phyloP scores from a whole-genome alignment of 768 basidiomycete genomes.

The Rubroboletus pulcherrimus region DNA sequence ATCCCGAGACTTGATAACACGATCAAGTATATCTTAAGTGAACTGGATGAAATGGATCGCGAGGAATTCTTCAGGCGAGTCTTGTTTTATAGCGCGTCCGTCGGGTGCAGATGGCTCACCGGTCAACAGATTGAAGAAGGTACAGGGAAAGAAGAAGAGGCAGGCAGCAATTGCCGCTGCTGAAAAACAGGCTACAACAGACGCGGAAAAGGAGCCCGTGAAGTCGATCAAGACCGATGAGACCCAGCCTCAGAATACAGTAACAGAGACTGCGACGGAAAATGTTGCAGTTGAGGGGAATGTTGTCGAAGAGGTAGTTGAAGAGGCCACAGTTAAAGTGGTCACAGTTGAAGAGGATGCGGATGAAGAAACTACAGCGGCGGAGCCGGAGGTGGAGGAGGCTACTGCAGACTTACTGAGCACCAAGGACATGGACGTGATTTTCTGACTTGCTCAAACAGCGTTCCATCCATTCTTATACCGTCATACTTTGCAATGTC shows the following conservation, averaged over 20 bases:
- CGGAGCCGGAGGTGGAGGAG: constrained; percentile 25
- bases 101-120: constrained; percentile 1
- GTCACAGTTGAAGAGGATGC: constrained; percentile 30
- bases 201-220: constrained; percentile 5
- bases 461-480: constrained; percentile 5
- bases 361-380: constrained; percentile 6
- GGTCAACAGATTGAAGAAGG: constrained; percentile 78
- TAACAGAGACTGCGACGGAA: not conserved
- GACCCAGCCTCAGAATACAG: constrained; percentile 8
- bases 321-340: constrained; percentile 26
- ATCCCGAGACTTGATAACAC: constrained; percentile 96
- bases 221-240: constrained; percentile 1
- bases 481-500: constrained; percentile 8
- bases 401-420: constrained; percentile 63
- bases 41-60: constrained; percentile 98
- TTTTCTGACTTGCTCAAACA: constrained; percentile 56
- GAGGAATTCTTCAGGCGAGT: constrained; percentile 87
- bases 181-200: constrained; percentile 12
- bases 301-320: constrained; percentile 21
- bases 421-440: constrained; percentile 89
- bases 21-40: constrained; percentile 95
- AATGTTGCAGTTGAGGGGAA: not conserved
- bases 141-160: constrained; percentile 95
- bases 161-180: constrained; percentile 50
- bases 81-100: not conserved